Base-by-base conservation (phyloP, 495 filamentous ascomycete genomes). In the Tetracladium setigerum region DNA sequence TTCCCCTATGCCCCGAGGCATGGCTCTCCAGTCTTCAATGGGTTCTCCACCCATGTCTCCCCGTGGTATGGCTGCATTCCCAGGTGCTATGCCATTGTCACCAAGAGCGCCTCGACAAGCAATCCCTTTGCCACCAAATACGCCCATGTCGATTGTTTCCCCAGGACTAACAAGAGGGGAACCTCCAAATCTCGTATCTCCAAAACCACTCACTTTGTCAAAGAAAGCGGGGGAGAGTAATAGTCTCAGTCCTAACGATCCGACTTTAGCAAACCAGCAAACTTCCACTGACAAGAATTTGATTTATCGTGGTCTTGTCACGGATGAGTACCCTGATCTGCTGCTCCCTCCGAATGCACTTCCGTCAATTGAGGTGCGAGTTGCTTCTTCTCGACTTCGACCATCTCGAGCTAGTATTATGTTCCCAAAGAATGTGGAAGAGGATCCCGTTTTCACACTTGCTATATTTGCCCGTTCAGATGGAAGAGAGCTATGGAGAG, bases 401-500 rank as follows among this genome's bases (percentile, higher is more conserved):
- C 94, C 92, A 16, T 95, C 90, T 1, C 73, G 91, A 46, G 80
- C 86, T 10, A 96, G 90, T 53, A 76, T 89, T 45, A 62, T 95
- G 56, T 84, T 76, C 13, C 57, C 79, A 17, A 80, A 79, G 7
- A 77, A 78, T 52, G 68, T 82, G 13, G 89, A 92, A 33, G 89
- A 92, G 57, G 94, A 96, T 57, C 88, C 90, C 2, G 94, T 97
- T 0, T 95, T 96, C 55, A 95, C 87, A 2, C 72, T 98, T 15
- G 89, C 87, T 33, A 73, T 98, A 22, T 84, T 87, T 55, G 82
- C 84, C 12, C 78, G 88, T 46, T 81, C 82, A 9, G 81, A 87
- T 57, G 73, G 79, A n/a, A 75, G 72, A 33, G 89, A 96, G 60
- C 68, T 97, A 27, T 95, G 94, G 87, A 78, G 92, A 33, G 81